These are phyloP conservation scores for Starmerella potacharoeniae DNA, from an alignment of 805 yeast genomes.

Conservation along the genomic window DNA sequence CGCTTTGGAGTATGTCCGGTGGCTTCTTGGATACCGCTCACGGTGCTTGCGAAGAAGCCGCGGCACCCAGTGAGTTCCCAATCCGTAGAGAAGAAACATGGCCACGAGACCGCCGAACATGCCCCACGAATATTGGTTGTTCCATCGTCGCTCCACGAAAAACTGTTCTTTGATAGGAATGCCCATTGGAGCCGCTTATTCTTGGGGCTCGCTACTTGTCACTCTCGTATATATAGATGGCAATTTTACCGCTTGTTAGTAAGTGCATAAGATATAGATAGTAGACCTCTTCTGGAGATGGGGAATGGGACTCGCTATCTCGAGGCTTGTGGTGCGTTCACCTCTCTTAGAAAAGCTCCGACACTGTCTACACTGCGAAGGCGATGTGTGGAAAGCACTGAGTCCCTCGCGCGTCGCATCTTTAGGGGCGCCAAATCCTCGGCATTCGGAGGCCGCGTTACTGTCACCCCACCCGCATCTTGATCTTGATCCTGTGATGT, in stretches of 20 bases:
- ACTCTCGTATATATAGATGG: not conserved
- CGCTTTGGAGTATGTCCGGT: not conserved
- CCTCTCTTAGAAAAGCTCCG: too few species aligned
- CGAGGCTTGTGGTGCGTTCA: too few species aligned
- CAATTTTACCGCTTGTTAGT: too few species aligned
- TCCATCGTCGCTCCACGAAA: not conserved
- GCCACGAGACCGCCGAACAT: slow-evolving; percentile 1
- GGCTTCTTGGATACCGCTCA: not conserved
- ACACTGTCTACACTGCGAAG: too few species aligned
- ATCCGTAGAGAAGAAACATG: not conserved
- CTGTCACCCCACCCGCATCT: not conserved
- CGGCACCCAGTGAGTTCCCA: not conserved
- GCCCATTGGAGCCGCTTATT: not conserved
- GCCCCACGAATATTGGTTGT: not conserved
- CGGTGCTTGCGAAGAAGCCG: not conserved
- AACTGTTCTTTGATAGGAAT: not conserved
- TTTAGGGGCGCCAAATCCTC: not conserved
- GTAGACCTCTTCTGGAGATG: not conserved
- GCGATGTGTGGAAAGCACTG: too few species aligned
- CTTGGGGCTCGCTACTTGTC: not conserved
- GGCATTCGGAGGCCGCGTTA: not conserved
- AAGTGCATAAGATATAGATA: not conserved
- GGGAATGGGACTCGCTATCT: too few species aligned
- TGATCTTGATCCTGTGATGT: not conserved
- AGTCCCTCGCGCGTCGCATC: too few species aligned